Evolutionary conservation across 345 rosid genomes (phyloP), one percentile per base, ranked within the genome.

Genomic region (Brassica rapa): DNA sequence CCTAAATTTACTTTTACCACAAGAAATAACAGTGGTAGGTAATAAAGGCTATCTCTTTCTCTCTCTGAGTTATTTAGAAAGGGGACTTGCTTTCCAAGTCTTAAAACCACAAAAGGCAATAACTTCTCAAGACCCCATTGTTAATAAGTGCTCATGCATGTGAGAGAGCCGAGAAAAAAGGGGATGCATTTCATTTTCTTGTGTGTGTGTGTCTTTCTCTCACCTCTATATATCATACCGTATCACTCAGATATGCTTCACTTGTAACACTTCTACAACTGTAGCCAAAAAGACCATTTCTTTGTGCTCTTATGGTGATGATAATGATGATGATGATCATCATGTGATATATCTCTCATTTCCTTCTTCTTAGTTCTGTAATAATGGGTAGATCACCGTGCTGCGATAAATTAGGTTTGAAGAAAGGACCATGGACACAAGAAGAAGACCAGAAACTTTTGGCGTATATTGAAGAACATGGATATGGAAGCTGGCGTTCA

Each of bases 341-440:
- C 62, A 56, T 56, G 14, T 21, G 27, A 56, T 56, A 16, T 8
- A 19, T 56, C 14, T 56, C 62, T 21, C 25, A 9, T 57, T 57
- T 1, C 78, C 51, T 33, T 78, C 41, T 33, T 23, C 73, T 35
- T 35, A 68, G 70, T 71, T 12, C 15, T 57, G 14, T 71, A 14
- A 27, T 16, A 71, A 90, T 88, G 94, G 94, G 94, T 59, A 67
- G 94, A 83, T 87, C 92, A 56, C 92, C 94, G 1, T 90, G 94
- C 74, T 90, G 98, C 27, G 95, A 91, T 62, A 93, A 93, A 76
- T 85, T 89, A 7, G 95, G 97, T 25, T 82, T 93, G 81, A 93
- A 93, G 88, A 93, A 91, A 88, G 98, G 98, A 21, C 97, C 98
- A 43, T 93, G 98, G 98, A 93, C 97, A 24, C 93, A 92, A 14